Conservation (phyloP, 148 eudicot genomes). For the Dianthus caryophyllus region DNA sequence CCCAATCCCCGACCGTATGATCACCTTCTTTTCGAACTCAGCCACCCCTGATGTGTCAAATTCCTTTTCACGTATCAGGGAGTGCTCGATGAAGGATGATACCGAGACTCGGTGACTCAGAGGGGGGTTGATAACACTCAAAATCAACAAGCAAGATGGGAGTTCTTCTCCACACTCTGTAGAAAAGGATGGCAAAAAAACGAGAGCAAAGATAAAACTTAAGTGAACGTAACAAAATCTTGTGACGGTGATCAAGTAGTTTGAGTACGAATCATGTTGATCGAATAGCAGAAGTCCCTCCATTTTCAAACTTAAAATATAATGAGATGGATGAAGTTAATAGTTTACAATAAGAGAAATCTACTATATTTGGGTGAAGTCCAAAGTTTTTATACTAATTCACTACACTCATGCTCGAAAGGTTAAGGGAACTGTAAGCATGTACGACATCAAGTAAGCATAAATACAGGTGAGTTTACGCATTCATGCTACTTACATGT, state of each 20-base stretch:
- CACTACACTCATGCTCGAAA: neutral
- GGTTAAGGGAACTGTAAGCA: slow-evolving; percentile 1
- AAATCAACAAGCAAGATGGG: slow-evolving; percentile 25
- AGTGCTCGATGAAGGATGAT: slow-evolving; percentile 32
- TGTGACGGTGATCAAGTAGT: neutral
- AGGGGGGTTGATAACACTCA: slow-evolving; percentile 23
- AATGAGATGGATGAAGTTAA: neutral
- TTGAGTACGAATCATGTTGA: slow-evolving; percentile 10
- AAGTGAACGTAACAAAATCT: slow-evolving; percentile 9
- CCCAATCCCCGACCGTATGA: slow-evolving; percentile 29
- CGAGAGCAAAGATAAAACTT: slow-evolving; percentile 15
- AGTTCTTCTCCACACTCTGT: neutral
- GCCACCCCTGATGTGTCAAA: slow-evolving; percentile 12
- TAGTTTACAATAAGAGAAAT: neutral
- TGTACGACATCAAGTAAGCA: slow-evolving; percentile 18
- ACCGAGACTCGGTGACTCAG: slow-evolving; percentile 19
- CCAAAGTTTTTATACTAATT: slow-evolving; percentile 15
- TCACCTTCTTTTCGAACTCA: slow-evolving; percentile 31
- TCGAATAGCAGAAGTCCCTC: slow-evolving; percentile 17
- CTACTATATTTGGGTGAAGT: neutral
- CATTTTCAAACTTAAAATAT: slow-evolving; percentile 13
- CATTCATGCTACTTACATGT: slow-evolving; percentile 22
- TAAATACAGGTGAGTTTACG: slow-evolving; percentile 12
- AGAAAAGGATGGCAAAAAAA: slow-evolving; percentile 6
- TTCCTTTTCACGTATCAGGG: slow-evolving; percentile 11